phyloP scores from a whole-genome alignment of 2,329 filamentous ascomycete species.

The Cordyceps fumosorosea region DNA sequence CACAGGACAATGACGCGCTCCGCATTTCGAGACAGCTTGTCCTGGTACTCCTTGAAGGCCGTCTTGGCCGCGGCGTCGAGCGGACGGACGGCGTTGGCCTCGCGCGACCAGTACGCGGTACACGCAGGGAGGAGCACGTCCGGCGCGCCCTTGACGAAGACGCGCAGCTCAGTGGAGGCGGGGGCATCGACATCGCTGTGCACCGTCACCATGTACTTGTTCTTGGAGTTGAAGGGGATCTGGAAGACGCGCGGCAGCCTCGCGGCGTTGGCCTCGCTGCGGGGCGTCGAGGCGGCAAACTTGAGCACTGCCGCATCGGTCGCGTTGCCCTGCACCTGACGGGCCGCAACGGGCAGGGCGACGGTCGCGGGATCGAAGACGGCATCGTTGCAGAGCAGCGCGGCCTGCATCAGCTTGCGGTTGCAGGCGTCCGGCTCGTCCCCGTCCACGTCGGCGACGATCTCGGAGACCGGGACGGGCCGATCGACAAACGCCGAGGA shows the following conservation, averaged over 20 bases:
- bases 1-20: constrained; percentile 38
- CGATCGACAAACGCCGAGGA: constrained; percentile 31
- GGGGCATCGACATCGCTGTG: constrained; percentile 21
- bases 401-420: constrained; percentile 23
- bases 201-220: constrained; percentile 43
- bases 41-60: constrained; percentile 31
- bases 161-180: constrained; percentile 26
- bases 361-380: constrained; percentile 33
- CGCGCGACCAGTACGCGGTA: constrained; percentile 29
- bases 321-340: constrained; percentile 34
- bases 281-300: constrained; percentile 26
- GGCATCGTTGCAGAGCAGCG: constrained; percentile 36
- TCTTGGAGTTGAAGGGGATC: constrained; percentile 44
- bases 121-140: constrained; percentile 39
- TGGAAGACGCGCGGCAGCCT: constrained; percentile 28
- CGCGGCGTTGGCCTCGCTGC: constrained; percentile 14
- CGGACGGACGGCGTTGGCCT: constrained; percentile 25
- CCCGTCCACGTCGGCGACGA: constrained; percentile 18
- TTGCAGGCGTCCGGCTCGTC: constrained; percentile 15
- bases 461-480: constrained; percentile 21
- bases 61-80: constrained; percentile 27
- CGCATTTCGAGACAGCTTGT: constrained; percentile 33
- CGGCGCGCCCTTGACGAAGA: constrained; percentile 48
- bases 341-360: constrained; percentile 27
- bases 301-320: constrained; percentile 37